A percentile compares a stretch with the other conserved stretches of the same genome.
Evolutionary conservation across 2,329 filamentous ascomycete species (phyloP).

Genomic region (Thelonectria discophora): DNA sequence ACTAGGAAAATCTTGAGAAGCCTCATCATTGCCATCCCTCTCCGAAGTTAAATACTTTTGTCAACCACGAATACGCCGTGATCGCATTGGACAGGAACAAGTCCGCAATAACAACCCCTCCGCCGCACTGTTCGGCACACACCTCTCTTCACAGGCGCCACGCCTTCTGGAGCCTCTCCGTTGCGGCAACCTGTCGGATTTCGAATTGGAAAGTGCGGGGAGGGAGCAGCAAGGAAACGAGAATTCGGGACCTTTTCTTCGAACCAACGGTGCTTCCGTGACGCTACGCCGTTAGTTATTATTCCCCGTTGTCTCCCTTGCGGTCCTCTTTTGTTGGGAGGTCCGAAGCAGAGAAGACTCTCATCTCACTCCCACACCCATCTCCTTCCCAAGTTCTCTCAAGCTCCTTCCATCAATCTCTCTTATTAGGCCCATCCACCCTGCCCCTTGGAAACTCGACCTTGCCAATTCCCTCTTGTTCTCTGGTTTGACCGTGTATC

Average conservation of each 20-base stretch:
- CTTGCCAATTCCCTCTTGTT: neutral
- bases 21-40: neutral
- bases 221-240: slow-evolving; percentile 12
- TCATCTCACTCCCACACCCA: slow-evolving; percentile 10
- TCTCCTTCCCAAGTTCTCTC: slow-evolving; percentile 10
- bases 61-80: neutral
- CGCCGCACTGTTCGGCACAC: slow-evolving; percentile 3
- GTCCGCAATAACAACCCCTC: slow-evolving; percentile 4
- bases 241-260: slow-evolving; percentile 15
- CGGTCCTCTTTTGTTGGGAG: slow-evolving; percentile 24
- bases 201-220: slow-evolving; percentile 22
- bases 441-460: neutral
- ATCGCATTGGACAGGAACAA: too few relatives aligned
- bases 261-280: slow-evolving; percentile 14
- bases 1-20: neutral
- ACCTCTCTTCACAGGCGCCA: slow-evolving; percentile 7
- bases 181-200: slow-evolving; percentile 15
- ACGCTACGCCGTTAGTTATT: slow-evolving; percentile 20
- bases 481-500: neutral
- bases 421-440: neutral
- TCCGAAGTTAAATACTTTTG: neutral
- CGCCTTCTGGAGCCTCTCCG: slow-evolving; percentile 2
- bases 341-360: slow-evolving; percentile 13
- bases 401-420: neutral
- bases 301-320: slow-evolving; percentile 16